phyloP scores from a whole-genome alignment of 2,329 filamentous ascomycete genomes.

The Lecanoromycetidae sp. region DNA sequence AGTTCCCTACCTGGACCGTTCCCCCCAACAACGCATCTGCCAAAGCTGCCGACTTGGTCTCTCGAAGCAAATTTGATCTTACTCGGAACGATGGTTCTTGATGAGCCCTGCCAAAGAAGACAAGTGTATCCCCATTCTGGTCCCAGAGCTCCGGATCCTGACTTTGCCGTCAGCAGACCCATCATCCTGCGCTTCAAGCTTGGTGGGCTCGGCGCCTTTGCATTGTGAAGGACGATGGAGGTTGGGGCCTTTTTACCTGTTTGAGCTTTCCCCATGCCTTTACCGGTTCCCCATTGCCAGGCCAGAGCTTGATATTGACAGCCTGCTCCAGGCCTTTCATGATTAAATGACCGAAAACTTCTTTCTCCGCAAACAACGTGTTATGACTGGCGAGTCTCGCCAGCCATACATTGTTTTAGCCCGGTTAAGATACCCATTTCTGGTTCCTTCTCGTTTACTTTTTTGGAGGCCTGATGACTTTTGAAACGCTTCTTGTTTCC shows the following conservation, averaged over 20 bases:
- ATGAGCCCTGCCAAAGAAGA: conserved; percentile 52
- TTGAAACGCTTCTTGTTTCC: not conserved
- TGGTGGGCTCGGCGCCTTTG: too few species aligned
- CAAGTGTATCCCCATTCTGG: conserved; percentile 52
- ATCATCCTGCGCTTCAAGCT: not conserved
- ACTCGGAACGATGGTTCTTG: conserved; percentile 57
- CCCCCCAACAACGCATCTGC: not conserved
- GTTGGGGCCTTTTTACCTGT: not conserved
- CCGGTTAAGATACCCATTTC: not conserved
- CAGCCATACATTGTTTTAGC: not conserved
- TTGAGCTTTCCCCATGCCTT: conserved; percentile 13
- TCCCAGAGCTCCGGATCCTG: conserved; percentile 64
- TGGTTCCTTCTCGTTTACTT: not conserved
- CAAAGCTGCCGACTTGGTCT: conserved; percentile 40
- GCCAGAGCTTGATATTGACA: conserved; percentile 10
- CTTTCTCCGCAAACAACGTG: not conserved
- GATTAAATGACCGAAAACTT: not conserved
- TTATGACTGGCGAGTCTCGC: not conserved
- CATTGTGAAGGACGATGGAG: not conserved
- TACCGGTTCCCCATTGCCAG: conserved; percentile 5
- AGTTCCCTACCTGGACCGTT: conserved; percentile 23
- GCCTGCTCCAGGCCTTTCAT: conserved; percentile 14
- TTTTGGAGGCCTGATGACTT: too few species aligned
- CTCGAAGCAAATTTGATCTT: conserved; percentile 41
- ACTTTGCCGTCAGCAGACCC: too few species aligned